Evolutionary conservation across 306 rosid genomes (phyloP), one percentile per base, ranked within the genome.

Genomic region (Begonia loranthoides): DNA sequence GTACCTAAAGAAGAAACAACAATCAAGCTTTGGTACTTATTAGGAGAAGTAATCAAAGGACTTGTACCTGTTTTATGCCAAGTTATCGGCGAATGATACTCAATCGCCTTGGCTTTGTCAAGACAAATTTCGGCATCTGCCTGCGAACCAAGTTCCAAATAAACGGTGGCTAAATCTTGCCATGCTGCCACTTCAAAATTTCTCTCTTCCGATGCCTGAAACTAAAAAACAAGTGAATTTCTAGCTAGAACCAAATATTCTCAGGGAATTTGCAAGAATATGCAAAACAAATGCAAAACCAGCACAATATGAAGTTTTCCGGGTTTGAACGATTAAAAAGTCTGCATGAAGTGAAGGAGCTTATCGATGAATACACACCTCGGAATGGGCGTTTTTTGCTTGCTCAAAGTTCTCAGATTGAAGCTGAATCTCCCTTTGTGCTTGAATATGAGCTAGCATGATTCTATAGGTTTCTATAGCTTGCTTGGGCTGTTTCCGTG

Each of bases 381-480:
- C 79, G 17, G 68, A 70, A 58, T 62, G 58, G 50, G 62, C 65
- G 49, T 62, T 13, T 43, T 59, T 55, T 6, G 67, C 63, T 66
- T 49, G 73, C 56, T 70, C 73, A 3, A 50, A 51, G 54, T 72
- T 59, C 61, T 68, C 73, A 21, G 65, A 54, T 64, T 69, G 71
- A 61, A 65, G 75, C 62, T 58, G 64, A 49, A 64, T 47, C 56
- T 82, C 87, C 58, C 71, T 81, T 52, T 61, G 71, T 41, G 86
- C 83, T 78, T 73, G 82, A 69, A 86, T 72, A 58, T 74, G 56
- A 51, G 99, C 72, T 33, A 90, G 75, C 79, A 90, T 74, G 69
- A 80, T 62, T 76, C 93, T 80, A 69, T 82, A 86, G 57, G 86
- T 86, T 72, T 90, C 99, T 64, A 86, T 74, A 48, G 99, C 95